Evolutionary conservation across 106 monocot species (phyloP), one percentile per base, ranked within the genome.

Genomic region (Ottelia alismoides): DNA sequence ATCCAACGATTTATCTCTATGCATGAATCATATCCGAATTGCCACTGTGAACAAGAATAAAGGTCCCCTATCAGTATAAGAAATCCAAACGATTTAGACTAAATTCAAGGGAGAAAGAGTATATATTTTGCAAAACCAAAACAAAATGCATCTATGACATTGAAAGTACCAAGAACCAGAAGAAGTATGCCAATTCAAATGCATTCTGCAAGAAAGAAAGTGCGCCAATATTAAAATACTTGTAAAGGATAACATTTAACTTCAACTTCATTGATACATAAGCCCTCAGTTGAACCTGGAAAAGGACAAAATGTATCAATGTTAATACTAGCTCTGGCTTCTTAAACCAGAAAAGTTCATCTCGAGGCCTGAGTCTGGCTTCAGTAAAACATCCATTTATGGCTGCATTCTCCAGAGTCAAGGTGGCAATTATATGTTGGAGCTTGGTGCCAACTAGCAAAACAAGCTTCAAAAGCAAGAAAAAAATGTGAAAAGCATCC

Each of bases 161-260:
- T n/a, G n/a, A n/a, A n/a, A n/a, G 31, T 90, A 98, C 98, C 98
- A 89, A 98, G 30, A 98, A 90, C 98, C 98, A 98, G 82, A 98
- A 86, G 57, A 90, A 98, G 18, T 89, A 90, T 69, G 90, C 98
- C 61, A 98, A 43, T 58, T 98, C 98, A 76, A 98, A 98, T 24
- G 98, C 76, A 73, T 98, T 98, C 98, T 98, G 82, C 66, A 78
- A 16, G 19, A 27, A 55, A 58, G 25, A n/a, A 46, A 51, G 30
- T 18, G 1, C 30, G 3, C 12, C 6, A 24, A 14, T 23, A 20
- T 51, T 50, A 28, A 53, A 23, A 56, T n/a, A n/a, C n/a, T n/a
- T 10, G 25, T 14, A 1, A 40, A 16, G 40, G 40, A 43, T 28
- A 25, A 22, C 1, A 17, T 47, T 26, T 25, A 49, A 0, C 3